Evolutionary conservation across 345 rosid species (phyloP).

Genomic region (Ceriops zippeliana): DNA sequence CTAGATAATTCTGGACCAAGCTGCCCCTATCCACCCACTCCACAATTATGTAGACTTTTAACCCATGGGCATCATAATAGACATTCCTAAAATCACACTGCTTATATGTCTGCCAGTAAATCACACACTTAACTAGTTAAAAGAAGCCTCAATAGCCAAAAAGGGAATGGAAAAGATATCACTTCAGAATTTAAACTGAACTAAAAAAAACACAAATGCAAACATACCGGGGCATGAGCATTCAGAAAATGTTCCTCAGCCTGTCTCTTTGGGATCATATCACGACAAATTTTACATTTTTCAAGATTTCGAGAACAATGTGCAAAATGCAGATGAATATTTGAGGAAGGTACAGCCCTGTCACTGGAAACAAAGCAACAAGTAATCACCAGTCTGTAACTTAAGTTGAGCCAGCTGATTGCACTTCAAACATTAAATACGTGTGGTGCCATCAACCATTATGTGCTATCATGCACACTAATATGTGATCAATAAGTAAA

Average conservation of each 20-base stretch:
- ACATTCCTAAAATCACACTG: background rate
- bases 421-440: no score
- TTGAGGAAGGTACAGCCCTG: constrained; percentile 72
- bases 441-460: no score
- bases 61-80: background rate
- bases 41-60: background rate
- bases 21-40: background rate
- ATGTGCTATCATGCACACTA: no score
- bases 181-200: no score
- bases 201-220: background rate
- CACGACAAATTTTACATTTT: constrained; percentile 85
- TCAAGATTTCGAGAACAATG: constrained; percentile 92
- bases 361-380: constrained; percentile 45
- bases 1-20: no score
- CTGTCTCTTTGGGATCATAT: constrained; percentile 81
- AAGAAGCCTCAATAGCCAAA: background rate
- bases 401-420: no score
- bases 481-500: no score
- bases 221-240: constrained; percentile 88
- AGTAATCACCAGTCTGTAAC: no score
- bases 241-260: constrained; percentile 80
- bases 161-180: background rate
- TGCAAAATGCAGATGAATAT: constrained; percentile 76
- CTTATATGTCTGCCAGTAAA: background rate
- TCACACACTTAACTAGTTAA: background rate